Percentiles rank a stretch among this genome's conserved stretches.
Evolutionary conservation across 2,329 filamentous ascomycete genomes (phyloP).

Genomic region (Hypoxylon rubiginosum): DNA sequence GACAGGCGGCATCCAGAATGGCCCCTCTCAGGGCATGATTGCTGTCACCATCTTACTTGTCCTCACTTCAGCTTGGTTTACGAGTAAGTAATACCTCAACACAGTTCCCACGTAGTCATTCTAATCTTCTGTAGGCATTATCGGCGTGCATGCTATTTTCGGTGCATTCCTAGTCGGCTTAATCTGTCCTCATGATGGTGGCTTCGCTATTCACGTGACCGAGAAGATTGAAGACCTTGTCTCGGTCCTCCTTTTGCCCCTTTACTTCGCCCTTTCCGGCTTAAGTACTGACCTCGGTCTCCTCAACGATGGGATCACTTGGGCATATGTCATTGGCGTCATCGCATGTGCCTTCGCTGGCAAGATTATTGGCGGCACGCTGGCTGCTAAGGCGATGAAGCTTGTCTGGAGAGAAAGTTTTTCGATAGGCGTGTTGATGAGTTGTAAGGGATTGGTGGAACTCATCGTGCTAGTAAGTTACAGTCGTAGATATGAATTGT

Average conservation of each 20-base stretch:
- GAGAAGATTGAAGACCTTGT: slow-evolving; percentile 96
- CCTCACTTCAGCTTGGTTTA: slow-evolving; percentile 76
- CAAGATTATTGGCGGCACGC: slow-evolving; percentile 85
- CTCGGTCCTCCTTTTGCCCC: slow-evolving; percentile 83
- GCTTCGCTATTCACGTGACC: slow-evolving; percentile 90
- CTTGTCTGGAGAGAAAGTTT: slow-evolving; percentile 92
- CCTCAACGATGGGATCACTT: slow-evolving; percentile 83
- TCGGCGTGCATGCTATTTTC: slow-evolving; percentile 95
- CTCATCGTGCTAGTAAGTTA: slow-evolving; percentile 86
- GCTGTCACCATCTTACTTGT: slow-evolving; percentile 84
- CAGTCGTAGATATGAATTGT: slow-evolving; percentile 27
- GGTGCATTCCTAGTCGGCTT: slow-evolving; percentile 91
- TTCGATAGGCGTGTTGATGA: slow-evolving; percentile 92
- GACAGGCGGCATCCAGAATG: slow-evolving; percentile 85
- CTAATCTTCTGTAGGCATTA: slow-evolving; percentile 73
- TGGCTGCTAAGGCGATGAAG: slow-evolving; percentile 81
- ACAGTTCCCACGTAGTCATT: background rate
- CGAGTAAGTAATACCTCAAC: slow-evolving; percentile 45
- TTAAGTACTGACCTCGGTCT: slow-evolving; percentile 89
- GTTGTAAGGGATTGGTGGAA: slow-evolving; percentile 95
- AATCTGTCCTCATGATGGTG: slow-evolving; percentile 90
- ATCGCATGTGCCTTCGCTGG: slow-evolving; percentile 84
- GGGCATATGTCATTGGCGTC: slow-evolving; percentile 90
- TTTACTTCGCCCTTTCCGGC: slow-evolving; percentile 95
- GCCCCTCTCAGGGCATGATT: slow-evolving; percentile 87